These are phyloP conservation scores for Diaporthe sp. DNA, from an alignment of 2,329 filamentous ascomycete species.

Conservation along the genomic window DNA sequence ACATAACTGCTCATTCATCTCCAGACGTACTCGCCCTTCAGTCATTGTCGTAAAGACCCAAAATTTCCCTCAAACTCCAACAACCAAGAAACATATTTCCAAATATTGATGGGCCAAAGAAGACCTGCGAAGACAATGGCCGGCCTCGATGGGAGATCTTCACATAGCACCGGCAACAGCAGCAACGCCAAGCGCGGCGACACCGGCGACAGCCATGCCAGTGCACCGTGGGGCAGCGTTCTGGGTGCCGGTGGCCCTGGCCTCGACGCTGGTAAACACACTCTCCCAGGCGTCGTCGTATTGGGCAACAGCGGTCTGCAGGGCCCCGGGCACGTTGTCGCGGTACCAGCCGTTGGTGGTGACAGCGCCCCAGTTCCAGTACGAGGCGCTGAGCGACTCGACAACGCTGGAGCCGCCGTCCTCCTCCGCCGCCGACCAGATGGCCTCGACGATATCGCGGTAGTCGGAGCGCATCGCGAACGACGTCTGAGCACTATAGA, in stretches of 20 bases:
- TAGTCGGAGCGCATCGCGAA: conserved; percentile 36
- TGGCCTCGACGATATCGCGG: conserved; percentile 35
- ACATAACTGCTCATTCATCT: background rate
- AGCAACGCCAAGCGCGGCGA: conserved; percentile 29
- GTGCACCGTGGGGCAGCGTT: conserved; percentile 31
- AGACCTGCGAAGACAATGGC: background rate
- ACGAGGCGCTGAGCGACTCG: conserved; percentile 31
- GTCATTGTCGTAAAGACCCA: background rate
- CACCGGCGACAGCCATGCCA: conserved; percentile 28
- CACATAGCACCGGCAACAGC: conserved; percentile 31
- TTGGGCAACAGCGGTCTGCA: conserved; percentile 32
- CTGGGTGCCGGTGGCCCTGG: conserved; percentile 22
- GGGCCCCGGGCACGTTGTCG: conserved; percentile 27
- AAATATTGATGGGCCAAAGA: background rate
- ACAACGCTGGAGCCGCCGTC: conserved; percentile 31
- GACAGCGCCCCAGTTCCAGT: conserved; percentile 36
- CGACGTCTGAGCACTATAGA: conserved; percentile 37
- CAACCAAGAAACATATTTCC: background rate
- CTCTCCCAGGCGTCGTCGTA: conserved; percentile 34
- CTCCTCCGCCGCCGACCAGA: conserved; percentile 34
- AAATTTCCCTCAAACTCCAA: background rate
- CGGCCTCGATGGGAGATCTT: background rate
- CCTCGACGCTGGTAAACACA: conserved; percentile 34
- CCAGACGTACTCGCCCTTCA: background rate
- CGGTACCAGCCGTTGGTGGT: conserved; percentile 37